These are phyloP conservation scores for Diaporthe sp. DNA, from an alignment of 2,329 filamentous ascomycete species.

Conservation along the genomic window DNA sequence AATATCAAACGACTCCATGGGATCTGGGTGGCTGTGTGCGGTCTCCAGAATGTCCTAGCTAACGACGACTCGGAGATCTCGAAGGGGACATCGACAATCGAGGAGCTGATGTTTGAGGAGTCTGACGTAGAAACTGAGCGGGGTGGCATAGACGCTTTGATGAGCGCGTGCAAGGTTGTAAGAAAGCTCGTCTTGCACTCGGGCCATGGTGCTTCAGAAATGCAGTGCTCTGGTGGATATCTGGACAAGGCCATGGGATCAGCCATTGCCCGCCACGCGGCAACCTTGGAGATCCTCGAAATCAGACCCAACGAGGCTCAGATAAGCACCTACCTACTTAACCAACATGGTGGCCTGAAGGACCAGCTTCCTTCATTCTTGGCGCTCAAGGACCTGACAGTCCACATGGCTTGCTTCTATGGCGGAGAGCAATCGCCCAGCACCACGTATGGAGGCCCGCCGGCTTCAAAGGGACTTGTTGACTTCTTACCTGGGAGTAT, in stretches of 20 bases:
- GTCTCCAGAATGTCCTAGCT: not conserved
- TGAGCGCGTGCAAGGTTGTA: conserved; percentile 3
- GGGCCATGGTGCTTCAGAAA: not conserved
- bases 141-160: not conserved
- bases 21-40: not conserved
- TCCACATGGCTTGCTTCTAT: conserved; percentile 16
- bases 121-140: not conserved
- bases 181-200: conserved; percentile 25
- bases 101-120: conserved; percentile 19
- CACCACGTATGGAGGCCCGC: not conserved
- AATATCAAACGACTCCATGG: conserved; percentile 3
- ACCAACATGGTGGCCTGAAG: not conserved
- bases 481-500: not conserved
- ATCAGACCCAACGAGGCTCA: conserved; percentile 4
- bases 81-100: not conserved
- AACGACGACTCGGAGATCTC: not conserved
- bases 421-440: not conserved
- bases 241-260: not conserved
- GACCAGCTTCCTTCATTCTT: not conserved
- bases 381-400: not conserved
- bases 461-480: not conserved
- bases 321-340: not conserved
- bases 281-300: conserved; percentile 9
- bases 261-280: conserved; percentile 8
- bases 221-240: not conserved